phyloP scores from a whole-genome alignment of 2,329 filamentous ascomycete species.

The Fusarium guadeloupense region DNA sequence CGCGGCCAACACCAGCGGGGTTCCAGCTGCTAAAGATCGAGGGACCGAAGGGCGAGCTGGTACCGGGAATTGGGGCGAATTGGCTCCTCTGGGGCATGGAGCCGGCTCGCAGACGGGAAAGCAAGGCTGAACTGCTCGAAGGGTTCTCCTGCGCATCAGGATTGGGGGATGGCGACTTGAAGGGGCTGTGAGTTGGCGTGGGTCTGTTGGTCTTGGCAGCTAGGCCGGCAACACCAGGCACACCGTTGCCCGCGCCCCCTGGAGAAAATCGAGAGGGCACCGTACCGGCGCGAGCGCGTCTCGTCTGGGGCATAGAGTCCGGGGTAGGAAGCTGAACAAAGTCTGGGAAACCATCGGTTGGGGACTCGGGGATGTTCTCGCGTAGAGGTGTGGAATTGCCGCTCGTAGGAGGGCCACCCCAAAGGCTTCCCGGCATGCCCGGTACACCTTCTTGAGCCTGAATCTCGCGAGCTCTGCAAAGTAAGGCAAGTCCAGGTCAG shows the following conservation, averaged over 20 bases:
- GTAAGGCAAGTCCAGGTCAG: slow-evolving; percentile 25
- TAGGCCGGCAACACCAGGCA: slow-evolving; percentile 64
- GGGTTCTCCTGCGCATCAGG: slow-evolving; percentile 58
- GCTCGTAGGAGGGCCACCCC: slow-evolving; percentile 96
- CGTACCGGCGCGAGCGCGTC: slow-evolving; percentile 90
- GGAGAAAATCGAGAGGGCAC: slow-evolving; percentile 95
- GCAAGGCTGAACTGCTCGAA: slow-evolving; percentile 72
- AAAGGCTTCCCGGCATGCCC: slow-evolving; percentile 74
- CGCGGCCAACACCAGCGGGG: slow-evolving; percentile 70
- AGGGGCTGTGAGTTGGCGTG: slow-evolving; percentile 88
- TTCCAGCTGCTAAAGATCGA: slow-evolving; percentile 93
- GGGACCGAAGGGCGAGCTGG: slow-evolving; percentile 79
- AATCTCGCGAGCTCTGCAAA: slow-evolving; percentile 89
- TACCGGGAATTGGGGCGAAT: slow-evolving; percentile 65
- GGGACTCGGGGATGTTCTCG: slow-evolving; percentile 97
- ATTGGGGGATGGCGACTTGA: slow-evolving; percentile 71
- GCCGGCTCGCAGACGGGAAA: slow-evolving; percentile 88
- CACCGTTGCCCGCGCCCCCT: slow-evolving; percentile 70
- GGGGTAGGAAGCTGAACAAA: slow-evolving; percentile 78
- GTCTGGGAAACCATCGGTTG: slow-evolving; percentile 94
- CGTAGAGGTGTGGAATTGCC: slow-evolving; percentile 95
- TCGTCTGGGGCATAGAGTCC: slow-evolving; percentile 71
- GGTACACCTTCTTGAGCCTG: slow-evolving; percentile 92
- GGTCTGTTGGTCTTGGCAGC: slow-evolving; percentile 83
- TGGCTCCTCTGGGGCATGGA: slow-evolving; percentile 92